Evolutionary conservation across 2,329 filamentous ascomycete species (phyloP).

Genomic region (Polychaeton citri): DNA sequence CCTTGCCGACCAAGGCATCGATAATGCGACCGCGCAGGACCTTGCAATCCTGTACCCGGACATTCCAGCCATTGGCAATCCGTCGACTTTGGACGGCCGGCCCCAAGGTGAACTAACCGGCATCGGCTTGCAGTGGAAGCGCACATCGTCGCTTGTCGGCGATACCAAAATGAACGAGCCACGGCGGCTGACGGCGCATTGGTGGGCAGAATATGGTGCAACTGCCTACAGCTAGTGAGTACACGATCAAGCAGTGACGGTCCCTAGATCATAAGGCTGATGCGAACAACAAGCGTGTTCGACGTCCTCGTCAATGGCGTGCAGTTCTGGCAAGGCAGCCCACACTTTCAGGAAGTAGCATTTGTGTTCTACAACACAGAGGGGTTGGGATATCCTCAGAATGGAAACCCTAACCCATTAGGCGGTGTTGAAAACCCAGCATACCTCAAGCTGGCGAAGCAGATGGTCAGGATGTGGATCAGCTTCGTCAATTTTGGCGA

Average conservation of each 20-base stretch:
- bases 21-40: slow-evolving; percentile 30
- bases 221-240: no score
- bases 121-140: slow-evolving; percentile 29
- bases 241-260: no score
- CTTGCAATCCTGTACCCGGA: slow-evolving; percentile 37
- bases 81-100: slow-evolving; percentile 13
- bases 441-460: slow-evolving; percentile 29
- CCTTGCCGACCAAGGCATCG: slow-evolving; percentile 32
- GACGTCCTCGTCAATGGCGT: slow-evolving; percentile 26
- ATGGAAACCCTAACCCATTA: slow-evolving; percentile 13
- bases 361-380: slow-evolving; percentile 42
- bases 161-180: slow-evolving; percentile 38
- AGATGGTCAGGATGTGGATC: slow-evolving; percentile 41
- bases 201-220: no score
- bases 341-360: slow-evolving; percentile 37
- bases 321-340: slow-evolving; percentile 12
- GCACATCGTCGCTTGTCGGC: slow-evolving; percentile 31
- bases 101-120: slow-evolving; percentile 12
- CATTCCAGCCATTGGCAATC: slow-evolving; percentile 26
- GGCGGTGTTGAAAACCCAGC: slow-evolving; percentile 17
- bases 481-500: slow-evolving; percentile 34
- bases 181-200: no score
- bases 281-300: slow-evolving; percentile 33
- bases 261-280: no score
- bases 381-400: slow-evolving; percentile 34